These are phyloP conservation scores for Blastocystis hominis DNA, from an alignment of 352 stramenopile species.

Conservation along the genomic window DNA sequence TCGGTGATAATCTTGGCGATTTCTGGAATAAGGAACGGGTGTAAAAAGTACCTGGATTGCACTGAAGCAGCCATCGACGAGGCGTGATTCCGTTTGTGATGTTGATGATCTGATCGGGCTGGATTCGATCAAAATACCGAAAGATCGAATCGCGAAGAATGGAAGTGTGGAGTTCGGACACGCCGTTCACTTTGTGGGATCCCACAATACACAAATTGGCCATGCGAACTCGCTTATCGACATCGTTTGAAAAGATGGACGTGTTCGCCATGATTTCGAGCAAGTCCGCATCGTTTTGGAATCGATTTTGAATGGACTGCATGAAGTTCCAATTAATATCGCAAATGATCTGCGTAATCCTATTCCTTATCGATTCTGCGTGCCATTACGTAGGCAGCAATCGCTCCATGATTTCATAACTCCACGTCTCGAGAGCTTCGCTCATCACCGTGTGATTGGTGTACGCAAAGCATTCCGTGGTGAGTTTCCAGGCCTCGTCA, in stretches of 20 bases:
- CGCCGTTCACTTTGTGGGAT: slow-evolving; percentile 61
- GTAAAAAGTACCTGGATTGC: slow-evolving; percentile 56
- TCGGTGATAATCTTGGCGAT: slow-evolving; percentile 59
- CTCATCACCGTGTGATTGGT: slow-evolving; percentile 62
- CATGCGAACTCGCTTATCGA: slow-evolving; percentile 58
- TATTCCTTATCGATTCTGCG: not conserved
- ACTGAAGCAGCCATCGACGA: slow-evolving; percentile 60
- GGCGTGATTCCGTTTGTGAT: slow-evolving; percentile 62
- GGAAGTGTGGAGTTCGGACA: slow-evolving; percentile 60
- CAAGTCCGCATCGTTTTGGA: slow-evolving; percentile 50
- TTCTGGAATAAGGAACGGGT: not conserved
- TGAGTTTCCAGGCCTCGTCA: slow-evolving; percentile 59
- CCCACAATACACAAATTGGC: slow-evolving; percentile 60
- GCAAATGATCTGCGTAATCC: slow-evolving; percentile 60
- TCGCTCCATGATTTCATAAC: slow-evolving; percentile 51
- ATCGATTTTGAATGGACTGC: slow-evolving; percentile 52
- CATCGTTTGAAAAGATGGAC: slow-evolving; percentile 61
- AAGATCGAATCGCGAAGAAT: slow-evolving; percentile 58
- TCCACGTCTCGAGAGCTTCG: slow-evolving; percentile 62
- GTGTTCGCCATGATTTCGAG: slow-evolving; percentile 50
- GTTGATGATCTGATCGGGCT: slow-evolving; percentile 61
- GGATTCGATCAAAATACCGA: slow-evolving; percentile 56
- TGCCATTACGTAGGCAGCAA: slow-evolving; percentile 59
- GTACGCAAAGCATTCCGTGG: slow-evolving; percentile 56
- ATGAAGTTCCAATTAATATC: slow-evolving; percentile 62